Base-by-base conservation (phyloP, 352 stramenopile species). In the Phytophthora niederhauseri region DNA sequence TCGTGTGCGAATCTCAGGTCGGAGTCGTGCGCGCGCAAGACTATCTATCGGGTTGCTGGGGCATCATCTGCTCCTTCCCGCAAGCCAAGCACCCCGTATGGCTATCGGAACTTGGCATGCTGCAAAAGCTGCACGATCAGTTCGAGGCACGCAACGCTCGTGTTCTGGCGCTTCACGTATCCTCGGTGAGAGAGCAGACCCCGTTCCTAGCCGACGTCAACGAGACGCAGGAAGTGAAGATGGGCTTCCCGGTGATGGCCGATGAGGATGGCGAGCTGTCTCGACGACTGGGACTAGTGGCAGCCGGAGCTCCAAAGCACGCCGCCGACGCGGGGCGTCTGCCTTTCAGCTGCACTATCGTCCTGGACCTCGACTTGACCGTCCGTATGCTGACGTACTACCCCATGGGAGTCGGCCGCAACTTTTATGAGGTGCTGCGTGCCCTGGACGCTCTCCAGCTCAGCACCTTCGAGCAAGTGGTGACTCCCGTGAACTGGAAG, bases 401-500 rank as follows among this genome's bases (percentile, higher is more conserved):
- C 54, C 85, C 89, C 2, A 75, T 88, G 57, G 66, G 68, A 28
- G 82, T 94, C 31, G 86, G 88, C 11, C 85, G 87, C 61, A 95
- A 95, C 54, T 76, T 93, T 30, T 95, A 95, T 67, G 87, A 95
- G 57, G 75, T 93, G 65, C 68, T 95, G 17, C 83, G 86, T 7
- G 69, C 78, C 19, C 57, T 94, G 38, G 86, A 95, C 57, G 86
- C 85, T 12, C 73, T 92, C 22, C 84, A 95, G 62, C 77, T 94
- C 26, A 73, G 82, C 51, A 84, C 73, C 19, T 94, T 92, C 57
- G 74, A 94, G 58, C 86, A 93, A 59, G 74, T 95, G 20, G 85
- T 92, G 62, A 89, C 87, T 11, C 87, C 87, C 28, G 85, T 85
- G 60, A 95, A 95, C 76, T 95, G 86, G 87, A 94, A 93, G 56